Evolutionary conservation across 345 rosid genomes (phyloP).

Genomic region (Geranium rotundifolium): DNA sequence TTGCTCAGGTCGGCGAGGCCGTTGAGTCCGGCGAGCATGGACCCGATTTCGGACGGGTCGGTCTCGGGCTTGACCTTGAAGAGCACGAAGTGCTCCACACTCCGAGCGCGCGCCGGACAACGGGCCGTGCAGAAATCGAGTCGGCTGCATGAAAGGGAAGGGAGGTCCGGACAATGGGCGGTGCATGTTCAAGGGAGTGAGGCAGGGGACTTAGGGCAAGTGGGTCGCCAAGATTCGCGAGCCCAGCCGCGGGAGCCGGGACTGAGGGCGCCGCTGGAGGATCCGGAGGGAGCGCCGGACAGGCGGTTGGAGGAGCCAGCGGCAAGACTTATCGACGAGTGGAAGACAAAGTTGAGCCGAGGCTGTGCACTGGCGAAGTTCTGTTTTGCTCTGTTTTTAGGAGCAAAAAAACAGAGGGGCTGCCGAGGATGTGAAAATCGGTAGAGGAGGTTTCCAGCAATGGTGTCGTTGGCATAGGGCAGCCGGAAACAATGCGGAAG

Average conservation of each 20-base stretch:
- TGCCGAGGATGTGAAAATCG: no score
- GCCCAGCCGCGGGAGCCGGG: conserved; percentile 20
- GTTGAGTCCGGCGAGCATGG: conserved; percentile 53
- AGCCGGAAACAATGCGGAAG: no score
- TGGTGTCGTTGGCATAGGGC: no score
- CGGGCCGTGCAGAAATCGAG: conserved; percentile 4
- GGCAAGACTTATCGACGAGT: no score
- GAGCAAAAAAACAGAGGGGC: no score
- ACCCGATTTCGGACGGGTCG: conserved; percentile 26
- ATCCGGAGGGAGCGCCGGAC: no score
- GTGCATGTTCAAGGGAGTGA: conserved; percentile 23
- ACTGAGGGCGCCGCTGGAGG: no score
- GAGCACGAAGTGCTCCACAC: conserved; percentile 70
- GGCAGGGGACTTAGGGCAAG: conserved; percentile 29
- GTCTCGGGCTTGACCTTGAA: conserved; percentile 54
- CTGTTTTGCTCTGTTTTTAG: no score
- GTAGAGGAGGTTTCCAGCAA: no score
- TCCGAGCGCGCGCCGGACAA: conserved; percentile 19
- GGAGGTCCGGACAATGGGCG: conserved; percentile 25
- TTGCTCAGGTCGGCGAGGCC: conserved; percentile 38
- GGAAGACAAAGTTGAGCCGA: no score
- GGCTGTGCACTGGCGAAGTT: no score
- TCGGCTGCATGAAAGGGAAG: conserved; percentile 30
- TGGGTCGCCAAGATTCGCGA: conserved; percentile 25
- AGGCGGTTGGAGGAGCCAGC: no score